phyloP scores from a whole-genome alignment of 208 protist genomes.

The Leishmania guyanensis region DNA sequence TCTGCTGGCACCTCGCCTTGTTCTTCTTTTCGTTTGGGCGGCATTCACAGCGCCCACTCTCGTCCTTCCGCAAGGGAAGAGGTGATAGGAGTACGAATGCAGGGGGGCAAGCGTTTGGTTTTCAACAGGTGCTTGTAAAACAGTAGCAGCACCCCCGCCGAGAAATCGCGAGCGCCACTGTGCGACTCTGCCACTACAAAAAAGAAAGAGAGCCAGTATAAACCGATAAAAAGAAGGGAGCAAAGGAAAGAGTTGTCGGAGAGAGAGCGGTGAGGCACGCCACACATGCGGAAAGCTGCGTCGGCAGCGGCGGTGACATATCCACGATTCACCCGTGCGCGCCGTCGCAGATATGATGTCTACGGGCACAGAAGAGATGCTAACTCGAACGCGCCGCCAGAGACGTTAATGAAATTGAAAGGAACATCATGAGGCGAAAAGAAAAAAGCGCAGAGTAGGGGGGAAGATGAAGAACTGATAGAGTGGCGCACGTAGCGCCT shows the following conservation, averaged over 20 bases:
- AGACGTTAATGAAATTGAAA: not conserved
- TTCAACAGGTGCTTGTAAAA: not conserved
- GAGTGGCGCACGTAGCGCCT: not conserved
- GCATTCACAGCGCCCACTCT: conserved; percentile 32
- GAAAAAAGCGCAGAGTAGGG: not conserved
- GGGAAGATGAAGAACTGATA: not conserved
- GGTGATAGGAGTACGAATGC: not conserved
- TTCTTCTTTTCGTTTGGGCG: conserved; percentile 75
- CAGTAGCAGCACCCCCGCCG: not conserved
- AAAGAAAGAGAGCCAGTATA: not conserved
- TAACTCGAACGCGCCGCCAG: not conserved
- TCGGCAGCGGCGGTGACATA: not conserved
- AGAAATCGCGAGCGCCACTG: not conserved
- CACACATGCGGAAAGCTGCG: not conserved
- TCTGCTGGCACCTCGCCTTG: conserved; percentile 52
- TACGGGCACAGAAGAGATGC: not conserved
- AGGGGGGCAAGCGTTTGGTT: not conserved
- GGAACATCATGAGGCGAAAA: not conserved
- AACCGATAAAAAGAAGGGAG: conserved; percentile 1
- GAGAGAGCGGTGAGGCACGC: not conserved
- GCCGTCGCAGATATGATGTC: not conserved
- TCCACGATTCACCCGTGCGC: too few species aligned
- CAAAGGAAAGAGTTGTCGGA: not conserved
- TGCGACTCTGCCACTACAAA: not conserved
- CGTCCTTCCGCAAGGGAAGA: not conserved